Conservation (phyloP, 768 basidiomycete genomes). For the Lyophyllum shimeji region DNA sequence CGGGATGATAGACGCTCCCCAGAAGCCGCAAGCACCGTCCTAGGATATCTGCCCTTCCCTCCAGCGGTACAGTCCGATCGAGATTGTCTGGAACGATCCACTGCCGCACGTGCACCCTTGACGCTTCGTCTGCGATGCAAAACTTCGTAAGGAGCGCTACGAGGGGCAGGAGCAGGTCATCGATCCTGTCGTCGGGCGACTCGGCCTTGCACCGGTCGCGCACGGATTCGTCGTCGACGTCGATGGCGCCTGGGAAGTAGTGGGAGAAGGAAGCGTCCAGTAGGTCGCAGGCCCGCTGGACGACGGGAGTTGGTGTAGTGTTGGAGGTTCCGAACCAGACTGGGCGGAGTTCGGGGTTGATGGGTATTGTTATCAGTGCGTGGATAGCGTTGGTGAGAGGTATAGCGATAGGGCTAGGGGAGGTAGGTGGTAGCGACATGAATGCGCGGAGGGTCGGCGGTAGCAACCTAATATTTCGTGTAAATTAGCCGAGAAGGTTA, state of each 20-base stretch:
- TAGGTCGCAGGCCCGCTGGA: conserved; percentile 66
- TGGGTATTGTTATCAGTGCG: conserved; percentile 75
- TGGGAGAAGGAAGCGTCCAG: conserved; percentile 57
- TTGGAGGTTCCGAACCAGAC: conserved; percentile 60
- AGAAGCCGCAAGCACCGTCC: conserved; percentile 82
- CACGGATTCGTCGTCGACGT: conserved; percentile 64
- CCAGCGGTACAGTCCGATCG: conserved; percentile 77
- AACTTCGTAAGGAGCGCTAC: conserved; percentile 73
- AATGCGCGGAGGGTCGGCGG: conserved; percentile 71
- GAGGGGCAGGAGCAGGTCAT: conserved; percentile 78
- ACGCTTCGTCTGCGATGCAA: conserved; percentile 60
- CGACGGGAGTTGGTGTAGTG: conserved; percentile 40
- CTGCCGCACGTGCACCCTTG: conserved; percentile 56
- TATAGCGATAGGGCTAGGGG: conserved; percentile 61
- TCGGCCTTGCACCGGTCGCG: conserved; percentile 51
- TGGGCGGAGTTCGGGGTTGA: conserved; percentile 51
- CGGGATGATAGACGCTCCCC: conserved; percentile 66
- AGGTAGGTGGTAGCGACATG: conserved; percentile 59
- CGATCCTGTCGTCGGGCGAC: conserved; percentile 54
- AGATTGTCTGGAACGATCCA: conserved; percentile 76
- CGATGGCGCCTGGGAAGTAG: conserved; percentile 65
- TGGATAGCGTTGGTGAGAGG: conserved; percentile 85
- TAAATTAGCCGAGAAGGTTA: background rate
- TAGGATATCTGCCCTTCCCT: conserved; percentile 68
- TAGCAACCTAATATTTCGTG: conserved; percentile 50